Evolutionary conservation across 176 grass and related monocot genomes (phyloP).

Genomic region (Melocanna baccifera): DNA sequence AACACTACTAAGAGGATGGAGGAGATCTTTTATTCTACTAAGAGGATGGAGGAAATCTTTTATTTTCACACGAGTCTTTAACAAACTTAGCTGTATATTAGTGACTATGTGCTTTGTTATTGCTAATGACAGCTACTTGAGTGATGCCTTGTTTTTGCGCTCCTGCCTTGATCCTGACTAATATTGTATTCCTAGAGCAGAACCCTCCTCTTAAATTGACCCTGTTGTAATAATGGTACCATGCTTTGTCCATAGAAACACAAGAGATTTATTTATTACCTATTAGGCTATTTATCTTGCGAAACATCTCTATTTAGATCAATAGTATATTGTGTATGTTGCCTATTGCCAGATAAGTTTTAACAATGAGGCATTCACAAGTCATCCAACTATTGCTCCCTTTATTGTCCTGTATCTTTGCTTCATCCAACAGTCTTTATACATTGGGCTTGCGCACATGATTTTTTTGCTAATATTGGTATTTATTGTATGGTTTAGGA

Average conservation of each 20-base stretch:
- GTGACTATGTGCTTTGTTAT: neutral
- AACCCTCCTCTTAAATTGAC: neutral
- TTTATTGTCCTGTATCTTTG: slow-evolving; percentile 6
- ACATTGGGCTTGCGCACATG: neutral
- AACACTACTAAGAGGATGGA: slow-evolving; percentile 10
- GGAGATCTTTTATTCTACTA: neutral
- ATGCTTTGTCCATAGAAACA: neutral
- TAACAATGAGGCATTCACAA: neutral
- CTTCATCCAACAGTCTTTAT: neutral
- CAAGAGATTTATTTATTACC: neutral
- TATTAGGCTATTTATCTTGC: neutral
- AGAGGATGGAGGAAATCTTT: neutral
- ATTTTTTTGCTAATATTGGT: no score
- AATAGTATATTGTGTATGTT: neutral
- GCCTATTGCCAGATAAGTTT: neutral
- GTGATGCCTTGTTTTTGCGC: neutral
- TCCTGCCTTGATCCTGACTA: slow-evolving; percentile 18
- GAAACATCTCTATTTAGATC: neutral
- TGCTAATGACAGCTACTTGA: slow-evolving; percentile 7
- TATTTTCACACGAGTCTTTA: neutral
- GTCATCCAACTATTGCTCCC: neutral
- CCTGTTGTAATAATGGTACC: neutral
- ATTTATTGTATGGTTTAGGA: no score
- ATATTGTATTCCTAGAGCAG: neutral
- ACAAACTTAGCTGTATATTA: neutral